Percentiles rank a stretch among this genome's conserved stretches.
Conservation (phyloP, 2,329 filamentous ascomycete genomes). For the Trichoderma oligosporum region DNA sequence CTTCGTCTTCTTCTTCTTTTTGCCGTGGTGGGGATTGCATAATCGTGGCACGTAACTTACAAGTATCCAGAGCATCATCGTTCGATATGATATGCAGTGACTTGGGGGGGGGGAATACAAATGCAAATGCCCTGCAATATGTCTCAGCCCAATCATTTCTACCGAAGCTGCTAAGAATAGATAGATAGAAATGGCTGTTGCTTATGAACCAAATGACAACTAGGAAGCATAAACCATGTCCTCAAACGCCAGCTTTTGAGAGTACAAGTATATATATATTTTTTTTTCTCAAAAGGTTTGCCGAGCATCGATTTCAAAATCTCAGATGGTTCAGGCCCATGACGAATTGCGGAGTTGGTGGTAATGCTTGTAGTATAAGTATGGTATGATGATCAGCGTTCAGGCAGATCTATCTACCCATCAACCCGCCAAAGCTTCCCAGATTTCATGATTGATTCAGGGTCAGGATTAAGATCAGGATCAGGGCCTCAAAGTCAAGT, state of each 20-base stretch:
- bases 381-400: neutral
- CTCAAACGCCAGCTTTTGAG: too few relatives aligned
- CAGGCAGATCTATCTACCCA: neutral
- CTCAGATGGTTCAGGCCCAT: neutral
- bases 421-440: slow-evolving; percentile 6
- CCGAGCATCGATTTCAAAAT: neutral
- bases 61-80: slow-evolving; percentile 2
- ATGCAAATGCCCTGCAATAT: neutral
- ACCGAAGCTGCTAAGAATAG: slow-evolving; percentile 6
- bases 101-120: neutral
- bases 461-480: neutral
- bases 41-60: neutral
- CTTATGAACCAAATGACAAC: too few relatives aligned
- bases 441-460: too few relatives aligned
- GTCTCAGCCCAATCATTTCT: neutral
- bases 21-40: slow-evolving; percentile 2
- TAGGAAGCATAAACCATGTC: too few relatives aligned
- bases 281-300: too few relatives aligned
- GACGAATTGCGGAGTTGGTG: neutral
- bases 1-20: neutral
- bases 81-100: slow-evolving; percentile 16
- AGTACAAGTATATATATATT: too few relatives aligned
- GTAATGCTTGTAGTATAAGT: neutral
- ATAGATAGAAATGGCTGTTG: too few relatives aligned
- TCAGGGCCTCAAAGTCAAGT: neutral